These are phyloP conservation scores for Trichoderma sp. DNA, from an alignment of 2,329 filamentous ascomycete species.

Conservation along the genomic window DNA sequence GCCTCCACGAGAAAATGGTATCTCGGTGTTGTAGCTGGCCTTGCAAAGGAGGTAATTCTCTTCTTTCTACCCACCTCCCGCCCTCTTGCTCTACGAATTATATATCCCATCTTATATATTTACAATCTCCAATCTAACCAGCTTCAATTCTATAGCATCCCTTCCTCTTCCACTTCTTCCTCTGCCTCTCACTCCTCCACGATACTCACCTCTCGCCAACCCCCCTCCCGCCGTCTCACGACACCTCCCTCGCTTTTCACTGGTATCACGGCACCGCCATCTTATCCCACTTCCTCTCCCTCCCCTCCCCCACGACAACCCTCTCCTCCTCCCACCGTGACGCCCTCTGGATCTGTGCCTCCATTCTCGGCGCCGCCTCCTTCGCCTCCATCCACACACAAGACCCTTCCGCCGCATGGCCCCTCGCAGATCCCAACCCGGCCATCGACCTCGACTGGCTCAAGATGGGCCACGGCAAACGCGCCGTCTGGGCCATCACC, in stretches of 20 bases:
- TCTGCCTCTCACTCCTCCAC: conserved; percentile 52
- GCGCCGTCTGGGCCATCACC: conserved; percentile 48
- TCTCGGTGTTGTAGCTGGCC: conserved; percentile 33
- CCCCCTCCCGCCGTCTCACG: conserved; percentile 24
- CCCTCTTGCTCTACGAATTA: neutral
- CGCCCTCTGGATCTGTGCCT: conserved; percentile 45
- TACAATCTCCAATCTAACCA: conserved; percentile 6
- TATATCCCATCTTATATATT: neutral
- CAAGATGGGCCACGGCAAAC: conserved; percentile 54
- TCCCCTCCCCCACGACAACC: conserved; percentile 26
- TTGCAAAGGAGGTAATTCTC: conserved; percentile 40
- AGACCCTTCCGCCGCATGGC: conserved; percentile 51
- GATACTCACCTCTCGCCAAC: conserved; percentile 41
- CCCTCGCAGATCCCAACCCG: conserved; percentile 42
- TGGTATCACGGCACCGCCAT: conserved; percentile 46
- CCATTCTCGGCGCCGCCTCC: conserved; percentile 44
- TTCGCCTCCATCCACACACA: conserved; percentile 44
- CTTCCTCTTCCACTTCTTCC: conserved; percentile 53
- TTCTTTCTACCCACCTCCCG: neutral
- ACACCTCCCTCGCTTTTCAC: conserved; percentile 41
- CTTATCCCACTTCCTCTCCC: conserved; percentile 44
- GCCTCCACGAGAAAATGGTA: conserved; percentile 32
- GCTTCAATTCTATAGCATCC: conserved; percentile 36
- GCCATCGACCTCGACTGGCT: conserved; percentile 55
- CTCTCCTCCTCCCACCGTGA: conserved; percentile 41